phyloP scores from a whole-genome alignment of 2,329 filamentous ascomycete genomes.

The Sporothrix variecibatus region DNA sequence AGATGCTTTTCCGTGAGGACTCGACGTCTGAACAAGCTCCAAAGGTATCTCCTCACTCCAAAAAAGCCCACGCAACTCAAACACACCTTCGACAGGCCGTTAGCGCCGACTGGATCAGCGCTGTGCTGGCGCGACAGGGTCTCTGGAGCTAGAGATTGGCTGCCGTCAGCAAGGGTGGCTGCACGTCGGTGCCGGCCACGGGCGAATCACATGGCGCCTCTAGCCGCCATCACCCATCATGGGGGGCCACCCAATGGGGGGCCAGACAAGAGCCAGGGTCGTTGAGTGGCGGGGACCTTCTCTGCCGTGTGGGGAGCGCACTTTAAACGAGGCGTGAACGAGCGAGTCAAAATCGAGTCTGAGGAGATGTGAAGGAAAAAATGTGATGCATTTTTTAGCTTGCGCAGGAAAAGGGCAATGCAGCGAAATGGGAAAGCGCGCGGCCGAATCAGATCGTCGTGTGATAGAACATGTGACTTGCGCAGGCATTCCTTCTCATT shows the following conservation, averaged over 20 bases:
- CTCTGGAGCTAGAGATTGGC: conserved; percentile 31
- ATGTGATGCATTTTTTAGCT: conserved; percentile 13
- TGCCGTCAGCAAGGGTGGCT: conserved; percentile 29
- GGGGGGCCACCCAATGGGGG: conserved; percentile 15
- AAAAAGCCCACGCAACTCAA: background rate
- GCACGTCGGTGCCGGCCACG: conserved; percentile 25
- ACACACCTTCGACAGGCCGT: background rate
- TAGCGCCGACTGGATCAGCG: conserved; percentile 32
- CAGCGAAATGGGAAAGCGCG: background rate
- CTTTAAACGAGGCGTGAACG: background rate
- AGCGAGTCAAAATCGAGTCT: background rate
- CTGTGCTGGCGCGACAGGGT: conserved; percentile 30
- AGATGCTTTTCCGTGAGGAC: background rate
- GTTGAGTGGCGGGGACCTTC: background rate
- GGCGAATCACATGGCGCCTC: conserved; percentile 31
- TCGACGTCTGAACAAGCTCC: conserved; percentile 11
- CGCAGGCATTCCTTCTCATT: background rate
- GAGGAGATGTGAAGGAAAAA: background rate
- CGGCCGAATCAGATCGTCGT: conserved; percentile 19
- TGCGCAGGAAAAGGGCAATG: background rate
- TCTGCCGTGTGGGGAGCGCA: conserved; percentile 17
- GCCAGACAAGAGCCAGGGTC: conserved; percentile 13
- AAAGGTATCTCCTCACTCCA: background rate
- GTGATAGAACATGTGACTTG: conserved; percentile 25
- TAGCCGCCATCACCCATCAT: conserved; percentile 29